Conservation (phyloP, 306 rosid species). For the Acacia acuminata region DNA sequence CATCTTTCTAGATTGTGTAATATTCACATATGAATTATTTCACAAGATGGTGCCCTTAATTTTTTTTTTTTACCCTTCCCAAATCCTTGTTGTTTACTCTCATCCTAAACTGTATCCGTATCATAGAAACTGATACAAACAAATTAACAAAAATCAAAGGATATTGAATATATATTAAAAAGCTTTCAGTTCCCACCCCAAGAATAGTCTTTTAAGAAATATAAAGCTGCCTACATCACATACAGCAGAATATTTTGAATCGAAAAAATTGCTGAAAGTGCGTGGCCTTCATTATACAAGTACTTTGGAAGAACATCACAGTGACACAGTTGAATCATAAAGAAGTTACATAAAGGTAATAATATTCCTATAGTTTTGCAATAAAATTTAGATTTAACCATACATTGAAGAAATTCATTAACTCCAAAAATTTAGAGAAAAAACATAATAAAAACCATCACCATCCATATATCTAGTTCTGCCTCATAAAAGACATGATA, state of each 20-base stretch:
- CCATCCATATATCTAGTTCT: conserved; percentile 94
- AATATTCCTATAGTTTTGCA: neutral
- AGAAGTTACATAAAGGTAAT: neutral
- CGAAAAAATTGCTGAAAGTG: neutral
- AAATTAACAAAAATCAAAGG: neutral
- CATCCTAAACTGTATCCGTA: too few relatives aligned
- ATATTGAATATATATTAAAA: neutral
- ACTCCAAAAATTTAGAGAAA: neutral
- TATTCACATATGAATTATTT: neutral
- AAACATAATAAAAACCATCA: conserved; percentile 54
- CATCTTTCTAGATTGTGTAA: too few relatives aligned
- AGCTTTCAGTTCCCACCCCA: neutral
- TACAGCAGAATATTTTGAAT: neutral
- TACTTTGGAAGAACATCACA: neutral
- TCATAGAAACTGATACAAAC: neutral
- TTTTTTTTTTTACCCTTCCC: too few relatives aligned
- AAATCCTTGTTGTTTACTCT: too few relatives aligned
- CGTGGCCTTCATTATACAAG: neutral
- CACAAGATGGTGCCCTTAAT: too few relatives aligned
- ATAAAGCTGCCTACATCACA: neutral
- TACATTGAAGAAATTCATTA: neutral
- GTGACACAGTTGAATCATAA: neutral
- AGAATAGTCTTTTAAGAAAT: neutral
- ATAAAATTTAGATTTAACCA: neutral
- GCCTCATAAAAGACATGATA: conserved; percentile 81